Percentiles rank a stretch among this genome's conserved stretches.
phyloP scores from a whole-genome alignment of 208 protist species.

The Novymonas esmeraldas region DNA sequence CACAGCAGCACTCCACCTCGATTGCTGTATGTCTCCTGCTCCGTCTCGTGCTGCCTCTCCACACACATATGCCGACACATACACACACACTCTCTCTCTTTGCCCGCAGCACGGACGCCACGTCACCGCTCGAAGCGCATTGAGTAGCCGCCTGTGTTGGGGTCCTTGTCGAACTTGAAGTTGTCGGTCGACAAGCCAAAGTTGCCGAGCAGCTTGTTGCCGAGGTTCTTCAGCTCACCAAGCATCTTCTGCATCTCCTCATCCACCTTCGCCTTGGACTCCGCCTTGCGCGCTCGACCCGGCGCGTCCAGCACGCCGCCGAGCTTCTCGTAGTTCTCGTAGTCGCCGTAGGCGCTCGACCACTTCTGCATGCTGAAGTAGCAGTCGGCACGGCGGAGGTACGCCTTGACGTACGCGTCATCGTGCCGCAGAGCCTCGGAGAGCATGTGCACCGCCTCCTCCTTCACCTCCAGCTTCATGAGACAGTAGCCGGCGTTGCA shows the following conservation, averaged over 20 bases:
- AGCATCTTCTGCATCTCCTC: constrained; percentile 95
- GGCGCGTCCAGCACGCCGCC: constrained; percentile 56
- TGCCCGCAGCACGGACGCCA: too few relatives aligned
- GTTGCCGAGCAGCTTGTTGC: constrained; percentile 95
- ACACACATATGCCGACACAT: too few relatives aligned
- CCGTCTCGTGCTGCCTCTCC: too few relatives aligned
- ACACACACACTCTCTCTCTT: too few relatives aligned
- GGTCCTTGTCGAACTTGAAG: constrained; percentile 97
- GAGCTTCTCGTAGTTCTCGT: constrained; percentile 83
- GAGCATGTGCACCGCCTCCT: constrained; percentile 80
- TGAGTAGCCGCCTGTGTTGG: constrained; percentile 91
- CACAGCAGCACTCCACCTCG: too few relatives aligned
- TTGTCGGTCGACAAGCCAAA: constrained; percentile 97
- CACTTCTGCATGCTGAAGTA: constrained; percentile 89
- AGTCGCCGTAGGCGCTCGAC: constrained; percentile 88
- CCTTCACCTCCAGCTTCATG: constrained; percentile 64
- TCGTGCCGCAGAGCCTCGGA: constrained; percentile 88
- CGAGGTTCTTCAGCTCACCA: constrained; percentile 95
- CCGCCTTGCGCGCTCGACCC: constrained; percentile 44
- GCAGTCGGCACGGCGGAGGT: constrained; percentile 86
- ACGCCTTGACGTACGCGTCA: constrained; percentile 81
- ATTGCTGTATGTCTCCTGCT: too few relatives aligned
- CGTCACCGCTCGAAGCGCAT: constrained; percentile 90
- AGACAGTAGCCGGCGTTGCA: constrained; percentile 86
- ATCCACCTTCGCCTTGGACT: constrained; percentile 88